Evolutionary conservation across 1,284 basidiomycete genomes (phyloP).

Genomic region (Ceratobasidium sp.): DNA sequence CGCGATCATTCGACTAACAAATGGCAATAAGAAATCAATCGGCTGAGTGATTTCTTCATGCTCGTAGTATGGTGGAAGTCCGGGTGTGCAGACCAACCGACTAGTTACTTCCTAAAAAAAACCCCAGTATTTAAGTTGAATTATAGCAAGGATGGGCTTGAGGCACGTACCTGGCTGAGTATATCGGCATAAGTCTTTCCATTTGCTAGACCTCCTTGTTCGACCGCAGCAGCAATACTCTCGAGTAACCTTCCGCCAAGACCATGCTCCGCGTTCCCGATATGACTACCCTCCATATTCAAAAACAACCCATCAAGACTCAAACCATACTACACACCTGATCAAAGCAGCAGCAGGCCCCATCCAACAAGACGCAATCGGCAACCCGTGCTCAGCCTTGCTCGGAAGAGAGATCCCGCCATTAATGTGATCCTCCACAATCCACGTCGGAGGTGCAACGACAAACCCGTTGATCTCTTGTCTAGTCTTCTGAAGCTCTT

Average conservation of each 20-base stretch:
- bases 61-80: conserved; percentile 23
- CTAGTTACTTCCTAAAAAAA: not conserved
- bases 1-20: not conserved
- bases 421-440: conserved; percentile 16
- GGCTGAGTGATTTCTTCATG: conserved; percentile 11
- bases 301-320: not conserved
- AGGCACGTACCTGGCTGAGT: not conserved
- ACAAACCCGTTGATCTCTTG: not conserved
- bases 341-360: conserved; percentile 9
- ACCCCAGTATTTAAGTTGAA: too few relatives aligned
- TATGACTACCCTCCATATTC: too few relatives aligned
- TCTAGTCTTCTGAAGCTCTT: not conserved
- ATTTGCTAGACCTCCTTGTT: too few relatives aligned
- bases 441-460: conserved; percentile 13
- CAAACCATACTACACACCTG: not conserved
- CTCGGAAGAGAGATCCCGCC: conserved; percentile 20
- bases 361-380: conserved; percentile 14
- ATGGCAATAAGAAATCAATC: not conserved
- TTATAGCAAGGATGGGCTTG: not conserved
- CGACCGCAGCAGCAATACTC: not conserved
- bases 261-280: conserved; percentile 6
- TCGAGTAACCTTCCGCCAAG: conserved; percentile 8
- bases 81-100: not conserved
- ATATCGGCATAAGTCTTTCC: not conserved
- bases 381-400: not conserved